These are phyloP conservation scores for Kickxella alabastrina DNA, from an alignment of 192 early-diverging fungal genomes.

Conservation along the genomic window DNA sequence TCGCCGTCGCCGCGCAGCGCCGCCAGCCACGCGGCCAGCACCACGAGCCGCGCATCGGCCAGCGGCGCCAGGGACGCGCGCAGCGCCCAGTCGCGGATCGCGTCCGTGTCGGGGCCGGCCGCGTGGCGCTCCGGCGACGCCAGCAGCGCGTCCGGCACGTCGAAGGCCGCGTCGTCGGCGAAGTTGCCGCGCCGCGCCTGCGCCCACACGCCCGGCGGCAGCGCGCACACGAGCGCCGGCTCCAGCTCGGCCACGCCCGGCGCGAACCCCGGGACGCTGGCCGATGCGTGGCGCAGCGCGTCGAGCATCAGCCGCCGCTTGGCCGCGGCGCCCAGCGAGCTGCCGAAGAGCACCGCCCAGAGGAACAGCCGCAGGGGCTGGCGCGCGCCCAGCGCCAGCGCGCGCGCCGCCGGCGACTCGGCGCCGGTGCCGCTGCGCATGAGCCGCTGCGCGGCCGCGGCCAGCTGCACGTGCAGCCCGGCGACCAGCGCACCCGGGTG, in stretches of 20 bases:
- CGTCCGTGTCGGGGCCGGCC: too few species aligned
- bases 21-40: constrained; percentile 14
- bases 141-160: constrained; percentile 24
- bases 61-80: not conserved
- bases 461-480: not conserved
- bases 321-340: not conserved
- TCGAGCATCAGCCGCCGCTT: not conserved
- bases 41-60: not conserved
- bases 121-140: not conserved
- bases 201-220: constrained; percentile 20
- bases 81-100: too few species aligned
- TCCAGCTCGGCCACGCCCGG: constrained; percentile 20
- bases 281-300: constrained; percentile 10
- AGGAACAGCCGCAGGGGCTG: constrained; percentile 25
- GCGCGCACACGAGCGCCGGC: constrained; percentile 17
- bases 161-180: constrained; percentile 28
- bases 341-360: constrained; percentile 20
- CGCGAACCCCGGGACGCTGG: constrained; percentile 10
- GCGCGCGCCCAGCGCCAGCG: constrained; percentile 1
- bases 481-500: not conserved
- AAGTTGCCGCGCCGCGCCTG: constrained; percentile 15
- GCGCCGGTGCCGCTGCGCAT: too few species aligned
- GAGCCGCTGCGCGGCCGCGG: not conserved
- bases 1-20: too few species aligned
- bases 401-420: not conserved